phyloP scores from a whole-genome alignment of 1,284 basidiomycete genomes.

The Malassezia yamatoensis region DNA sequence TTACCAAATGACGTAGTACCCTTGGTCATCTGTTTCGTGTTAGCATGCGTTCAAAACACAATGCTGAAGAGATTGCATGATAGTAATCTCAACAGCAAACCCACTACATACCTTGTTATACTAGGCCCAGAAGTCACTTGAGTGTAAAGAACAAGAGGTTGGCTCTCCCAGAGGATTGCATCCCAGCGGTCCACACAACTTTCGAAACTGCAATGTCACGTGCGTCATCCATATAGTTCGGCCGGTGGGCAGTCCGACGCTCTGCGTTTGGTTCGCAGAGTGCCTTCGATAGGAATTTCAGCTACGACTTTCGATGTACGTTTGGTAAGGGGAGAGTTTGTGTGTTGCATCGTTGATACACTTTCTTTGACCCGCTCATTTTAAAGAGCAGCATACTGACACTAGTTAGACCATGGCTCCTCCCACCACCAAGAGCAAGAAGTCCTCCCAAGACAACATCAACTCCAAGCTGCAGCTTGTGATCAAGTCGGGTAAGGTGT shows the following conservation, averaged over 20 bases:
- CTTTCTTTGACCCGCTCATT: not conserved
- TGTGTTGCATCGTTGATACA: not conserved
- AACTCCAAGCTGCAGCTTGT: conserved; percentile 89
- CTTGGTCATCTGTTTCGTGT: conserved; percentile 37
- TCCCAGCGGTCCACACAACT: not conserved
- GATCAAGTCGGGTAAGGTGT: conserved; percentile 67
- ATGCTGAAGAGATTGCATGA: no score
- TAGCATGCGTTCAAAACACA: not conserved
- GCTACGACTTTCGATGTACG: conserved; percentile 15
- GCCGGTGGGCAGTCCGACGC: not conserved
- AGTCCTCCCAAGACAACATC: conserved; percentile 66
- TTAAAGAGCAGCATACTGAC: not conserved
- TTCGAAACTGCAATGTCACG: conserved; percentile 16
- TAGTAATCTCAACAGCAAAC: no score
- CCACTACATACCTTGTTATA: conserved; percentile 14
- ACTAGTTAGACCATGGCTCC: conserved; percentile 61
- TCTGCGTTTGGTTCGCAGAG: no score
- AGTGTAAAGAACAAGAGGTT: conserved; percentile 17
- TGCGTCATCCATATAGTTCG: conserved; percentile 9
- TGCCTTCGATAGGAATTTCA: not conserved
- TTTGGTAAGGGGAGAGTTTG: not conserved
- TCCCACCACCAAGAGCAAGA: conserved; percentile 76
- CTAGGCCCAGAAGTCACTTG: conserved; percentile 8
- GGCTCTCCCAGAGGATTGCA: not conserved
- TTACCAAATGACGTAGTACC: conserved; percentile 49